Percentiles rank a stretch among this genome's conserved stretches.
Conservation (phyloP, 129 eudicot species). For the Lactuca saligna region DNA sequence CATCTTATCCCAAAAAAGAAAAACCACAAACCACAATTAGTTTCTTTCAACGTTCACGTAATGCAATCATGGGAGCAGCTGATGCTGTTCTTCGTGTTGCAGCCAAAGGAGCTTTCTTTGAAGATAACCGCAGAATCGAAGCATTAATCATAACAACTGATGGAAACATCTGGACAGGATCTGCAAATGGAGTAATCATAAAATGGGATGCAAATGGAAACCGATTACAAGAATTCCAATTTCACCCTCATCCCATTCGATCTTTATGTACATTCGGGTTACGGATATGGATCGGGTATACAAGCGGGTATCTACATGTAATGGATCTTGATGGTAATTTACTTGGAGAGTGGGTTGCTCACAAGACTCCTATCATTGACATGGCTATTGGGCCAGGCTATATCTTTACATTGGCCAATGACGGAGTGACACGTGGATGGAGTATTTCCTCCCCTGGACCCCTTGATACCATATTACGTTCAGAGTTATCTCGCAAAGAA, state of each 20-base stretch:
- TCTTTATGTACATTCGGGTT: conserved; percentile 74
- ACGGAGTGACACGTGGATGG: conserved; percentile 98
- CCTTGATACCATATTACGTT: conserved; percentile 53
- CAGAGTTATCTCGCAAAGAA: conserved; percentile 69
- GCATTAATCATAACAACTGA: conserved; percentile 59
- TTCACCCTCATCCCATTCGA: conserved; percentile 49
- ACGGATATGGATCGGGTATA: conserved; percentile 87
- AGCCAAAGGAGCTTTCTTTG: conserved; percentile 74
- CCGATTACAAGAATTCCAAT: conserved; percentile 65
- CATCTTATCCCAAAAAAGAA: conserved; percentile 61
- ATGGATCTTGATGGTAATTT: conserved; percentile 74
- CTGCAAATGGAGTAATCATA: conserved; percentile 71
- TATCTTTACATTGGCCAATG: conserved; percentile 77
- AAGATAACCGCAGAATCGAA: conserved; percentile 73
- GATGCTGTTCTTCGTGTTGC: conserved; percentile 98
- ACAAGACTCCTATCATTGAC: conserved; percentile 66
- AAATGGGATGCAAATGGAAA: conserved; percentile 95
- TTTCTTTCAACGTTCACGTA: conserved; percentile 95
- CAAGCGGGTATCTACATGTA: conserved; percentile 70
- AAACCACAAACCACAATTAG: conserved; percentile 56
- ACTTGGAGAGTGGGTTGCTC: conserved; percentile 93
- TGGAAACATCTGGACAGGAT: conserved; percentile 82
- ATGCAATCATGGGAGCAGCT: conserved; percentile 95
- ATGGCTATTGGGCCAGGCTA: conserved; percentile 75
- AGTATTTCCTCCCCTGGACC: conserved; percentile 78